phyloP scores from a whole-genome alignment of 192 early-diverging fungal species.

The Geosiphon pyriformis region DNA sequence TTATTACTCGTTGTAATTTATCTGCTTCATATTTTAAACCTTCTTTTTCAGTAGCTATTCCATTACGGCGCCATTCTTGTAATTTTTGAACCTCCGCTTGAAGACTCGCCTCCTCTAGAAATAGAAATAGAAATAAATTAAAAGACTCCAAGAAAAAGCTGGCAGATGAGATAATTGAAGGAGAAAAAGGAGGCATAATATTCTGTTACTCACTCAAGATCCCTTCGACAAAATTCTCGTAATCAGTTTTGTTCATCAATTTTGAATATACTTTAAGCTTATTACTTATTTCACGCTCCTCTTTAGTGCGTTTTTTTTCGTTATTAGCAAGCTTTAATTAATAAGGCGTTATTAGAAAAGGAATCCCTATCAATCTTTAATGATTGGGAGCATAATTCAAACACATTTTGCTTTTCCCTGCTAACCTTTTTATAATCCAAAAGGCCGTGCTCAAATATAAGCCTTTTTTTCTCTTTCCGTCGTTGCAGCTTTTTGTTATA shows the following conservation, averaged over 20 bases:
- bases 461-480: conserved; percentile 74
- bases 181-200: no score
- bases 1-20: conserved; percentile 16
- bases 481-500: conserved; percentile 86
- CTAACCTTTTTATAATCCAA: conserved; percentile 78
- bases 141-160: background rate
- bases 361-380: background rate
- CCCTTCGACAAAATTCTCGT: conserved; percentile 8
- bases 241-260: conserved; percentile 58
- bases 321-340: background rate
- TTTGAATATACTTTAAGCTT: conserved; percentile 81
- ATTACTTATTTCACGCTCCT: conserved; percentile 79
- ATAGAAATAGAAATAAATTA: background rate
- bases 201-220: conserved; percentile 5
- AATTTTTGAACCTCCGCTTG: conserved; percentile 14
- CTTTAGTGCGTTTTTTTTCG: conserved; percentile 51
- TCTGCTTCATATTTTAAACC: conserved; percentile 4
- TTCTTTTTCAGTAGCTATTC: conserved; percentile 12
- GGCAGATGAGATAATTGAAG: no score
- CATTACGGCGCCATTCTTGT: conserved; percentile 20
- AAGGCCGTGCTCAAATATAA: conserved; percentile 85
- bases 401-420: background rate
- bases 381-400: background rate
- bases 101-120: background rate
- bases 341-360: background rate